A percentile compares a stretch with the other conserved stretches of the same genome.
These are phyloP conservation scores for Crucihimalaya himalaica DNA, from an alignment of 345 rosid genomes.

Conservation along the genomic window DNA sequence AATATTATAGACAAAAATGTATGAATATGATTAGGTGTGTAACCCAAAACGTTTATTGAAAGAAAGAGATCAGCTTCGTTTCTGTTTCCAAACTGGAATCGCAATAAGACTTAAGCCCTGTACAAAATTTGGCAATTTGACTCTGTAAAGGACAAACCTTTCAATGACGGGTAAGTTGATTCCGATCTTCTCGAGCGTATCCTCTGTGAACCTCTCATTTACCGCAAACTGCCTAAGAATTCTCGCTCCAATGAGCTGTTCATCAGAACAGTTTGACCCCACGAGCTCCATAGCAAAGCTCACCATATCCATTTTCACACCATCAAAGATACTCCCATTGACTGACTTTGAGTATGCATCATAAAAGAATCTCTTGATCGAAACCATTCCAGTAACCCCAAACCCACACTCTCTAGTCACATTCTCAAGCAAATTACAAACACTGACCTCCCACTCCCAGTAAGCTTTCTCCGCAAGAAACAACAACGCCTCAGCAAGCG, in stretches of 20 bases:
- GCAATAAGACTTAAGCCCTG: background rate
- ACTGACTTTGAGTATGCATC: constrained; percentile 85
- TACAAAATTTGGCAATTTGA: background rate
- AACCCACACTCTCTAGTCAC: constrained; percentile 70
- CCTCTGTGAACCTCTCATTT: constrained; percentile 56
- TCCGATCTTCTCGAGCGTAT: constrained; percentile 84
- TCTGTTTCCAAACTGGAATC: background rate
- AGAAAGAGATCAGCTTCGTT: background rate
- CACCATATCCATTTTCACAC: constrained; percentile 87
- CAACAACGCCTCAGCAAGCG: constrained; percentile 79
- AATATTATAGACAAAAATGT: no score
- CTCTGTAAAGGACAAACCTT: constrained; percentile 23
- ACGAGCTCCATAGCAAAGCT: constrained; percentile 72
- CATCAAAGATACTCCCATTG: constrained; percentile 84
- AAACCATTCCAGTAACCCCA: constrained; percentile 64
- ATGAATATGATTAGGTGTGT: background rate
- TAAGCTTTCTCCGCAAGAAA: constrained; percentile 85
- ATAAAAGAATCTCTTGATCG: constrained; percentile 74
- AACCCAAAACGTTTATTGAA: background rate
- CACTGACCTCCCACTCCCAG: constrained; percentile 72
- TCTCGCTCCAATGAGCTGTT: constrained; percentile 78
- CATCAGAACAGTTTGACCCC: constrained; percentile 70
- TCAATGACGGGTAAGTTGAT: constrained; percentile 62
- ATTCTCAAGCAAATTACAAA: constrained; percentile 63
- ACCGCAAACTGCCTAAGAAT: constrained; percentile 60